Conservation (phyloP, 495 filamentous ascomycete genomes). For the Annulohypoxylon nitens region DNA sequence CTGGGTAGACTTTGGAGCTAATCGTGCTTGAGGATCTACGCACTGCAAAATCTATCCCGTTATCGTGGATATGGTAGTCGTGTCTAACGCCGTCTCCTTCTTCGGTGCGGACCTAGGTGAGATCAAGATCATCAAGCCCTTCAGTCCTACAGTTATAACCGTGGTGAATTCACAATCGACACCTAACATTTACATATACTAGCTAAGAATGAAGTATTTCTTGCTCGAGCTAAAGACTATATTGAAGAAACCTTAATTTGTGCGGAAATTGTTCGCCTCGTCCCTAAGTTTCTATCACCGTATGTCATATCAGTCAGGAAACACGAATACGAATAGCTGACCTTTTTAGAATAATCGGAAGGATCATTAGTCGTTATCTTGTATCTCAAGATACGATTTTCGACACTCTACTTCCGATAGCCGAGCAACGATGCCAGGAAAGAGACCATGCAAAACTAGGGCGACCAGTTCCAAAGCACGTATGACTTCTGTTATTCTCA, state of each 20-base stretch:
- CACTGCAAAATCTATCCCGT: background rate
- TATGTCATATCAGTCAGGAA: background rate
- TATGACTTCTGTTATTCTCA: background rate
- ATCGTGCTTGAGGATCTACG: background rate
- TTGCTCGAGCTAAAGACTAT: background rate
- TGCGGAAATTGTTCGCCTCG: background rate
- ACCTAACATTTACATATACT: background rate
- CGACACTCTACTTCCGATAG: background rate
- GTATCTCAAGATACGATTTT: background rate
- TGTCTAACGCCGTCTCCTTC: background rate
- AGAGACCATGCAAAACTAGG: background rate
- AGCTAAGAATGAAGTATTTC: background rate
- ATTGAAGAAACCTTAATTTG: background rate
- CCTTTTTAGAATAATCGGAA: background rate
- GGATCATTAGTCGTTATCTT: background rate
- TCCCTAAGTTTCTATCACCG: background rate
- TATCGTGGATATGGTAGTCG: background rate
- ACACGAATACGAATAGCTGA: background rate
- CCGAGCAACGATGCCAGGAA: background rate
- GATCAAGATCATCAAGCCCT: too few species aligned
- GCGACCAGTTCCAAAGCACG: background rate
- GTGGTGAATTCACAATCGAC: too few species aligned
- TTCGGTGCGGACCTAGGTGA: background rate
- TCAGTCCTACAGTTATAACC: too few species aligned
- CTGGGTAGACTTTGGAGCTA: too few species aligned